Base-by-base conservation (phyloP, 2,329 filamentous ascomycete genomes). In the Fusarium multiceps region DNA sequence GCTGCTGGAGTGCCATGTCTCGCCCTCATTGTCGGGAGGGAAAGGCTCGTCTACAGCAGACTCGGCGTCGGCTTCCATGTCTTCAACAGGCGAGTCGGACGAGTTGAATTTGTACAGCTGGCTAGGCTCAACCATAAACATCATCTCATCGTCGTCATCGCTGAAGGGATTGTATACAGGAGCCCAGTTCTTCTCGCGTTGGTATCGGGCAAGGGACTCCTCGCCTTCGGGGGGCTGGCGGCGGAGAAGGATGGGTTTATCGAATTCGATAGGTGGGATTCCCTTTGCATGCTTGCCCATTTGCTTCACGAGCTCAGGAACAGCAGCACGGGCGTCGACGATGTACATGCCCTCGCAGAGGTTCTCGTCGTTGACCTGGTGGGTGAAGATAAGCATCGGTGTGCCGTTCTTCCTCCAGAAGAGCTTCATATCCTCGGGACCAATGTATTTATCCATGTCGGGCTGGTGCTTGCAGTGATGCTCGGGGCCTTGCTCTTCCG, bases 391-490 rank as follows among this genome's bases (percentile, higher is more conserved):
- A 43, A 72, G 70, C 57, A 72, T 65, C 9, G 70, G 70, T 8
- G 70, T 72, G 2, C 70, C 70, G 2, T 66, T 62, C 37, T 71
- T 71, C 42, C 67, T 73, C 70, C 70, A 72, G 42, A 72, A 72
- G 40, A 72, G 60, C 57, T 72, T 72, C 70, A 72, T 72, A 20
- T 72, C 70, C 42, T 72, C 70, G 6, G 70, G 70, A 2, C 70
- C 70, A 27, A 72, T 72, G 51, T 73, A 72, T 70, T 69, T 73
- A 43, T 72, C 70, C 70, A 72, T 72, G 20, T 68, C 47, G 25
- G 70, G 70, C 49, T 73, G 57, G 4, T n/a, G 41, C 48, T 63
- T 69, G 70, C 70, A 72, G 55, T 72, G 70, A 43, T 72, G 70
- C 23, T 73, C 59, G 3, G 70, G 70, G 3, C 70, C 70, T n/a